Evolutionary conservation across 495 filamentous ascomycete genomes (phyloP), one percentile per base, ranked within the genome.

Genomic region (Aspergillus heteromorphus): DNA sequence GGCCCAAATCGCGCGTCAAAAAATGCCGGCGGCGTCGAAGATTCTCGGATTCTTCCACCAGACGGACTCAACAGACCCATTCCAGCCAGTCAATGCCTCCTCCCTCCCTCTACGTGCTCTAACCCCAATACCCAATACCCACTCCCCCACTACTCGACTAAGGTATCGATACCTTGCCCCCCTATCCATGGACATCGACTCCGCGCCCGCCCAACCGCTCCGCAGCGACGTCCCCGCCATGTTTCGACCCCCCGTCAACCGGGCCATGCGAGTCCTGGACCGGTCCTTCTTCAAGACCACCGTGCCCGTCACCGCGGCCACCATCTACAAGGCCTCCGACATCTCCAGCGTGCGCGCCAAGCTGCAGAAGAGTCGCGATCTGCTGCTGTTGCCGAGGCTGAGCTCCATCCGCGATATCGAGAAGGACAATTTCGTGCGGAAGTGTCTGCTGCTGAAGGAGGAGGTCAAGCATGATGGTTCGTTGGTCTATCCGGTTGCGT

Each of bases 241-340:
- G 83, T 87, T 96, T 70, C 83, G 85, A 38, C 89, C 92, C 9
- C 95, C 92, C 20, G 72, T 92, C 34, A 86, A 92, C 64, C 89
- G 89, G 62, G 83, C 86, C 16, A 89, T 88, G 83, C 79, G 77
- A 60, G 72, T 72, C 5, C 83, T 98, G 21, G 92, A 98, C 72
- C 83, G 90, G 25, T 77, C 87, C 14, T 85, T 92, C 60, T 97
- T 97, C 72, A 72, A 78, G 27, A 91, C 86, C 63, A 86, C 74
- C 0, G 63, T 96, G 36, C 81, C 85, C 14, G 67, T 92, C 19
- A 78, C 89, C 14, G 92, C 91, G n/a, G 93, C 91, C 9, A 79
- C 83, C 34, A 70, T 99, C 17, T 79, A 80, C 54, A 84, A 95
- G 58, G 74, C 72, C 29, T 84, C 79, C 36, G 78, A 88, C 59